A percentile compares a stretch with the other conserved stretches of the same genome.
Conservation (phyloP, 352 stramenopile species). For the Phytophthora boehmeriae region DNA sequence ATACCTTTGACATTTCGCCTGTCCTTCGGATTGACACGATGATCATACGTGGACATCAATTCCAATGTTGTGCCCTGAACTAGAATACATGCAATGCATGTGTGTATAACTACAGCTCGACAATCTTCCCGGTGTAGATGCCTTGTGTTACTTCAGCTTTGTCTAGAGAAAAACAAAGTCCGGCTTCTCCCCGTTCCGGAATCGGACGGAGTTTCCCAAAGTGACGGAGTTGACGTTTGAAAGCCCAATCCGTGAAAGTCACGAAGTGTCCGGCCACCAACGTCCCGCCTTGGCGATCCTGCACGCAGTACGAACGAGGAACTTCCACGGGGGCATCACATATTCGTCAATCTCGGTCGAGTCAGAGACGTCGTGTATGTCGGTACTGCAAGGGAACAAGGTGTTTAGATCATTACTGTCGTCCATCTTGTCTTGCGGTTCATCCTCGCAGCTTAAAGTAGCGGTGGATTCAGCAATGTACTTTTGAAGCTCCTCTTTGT, state of each 20-base stretch:
- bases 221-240: slow-evolving; percentile 27
- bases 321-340: slow-evolving; percentile 33
- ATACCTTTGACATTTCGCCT: too few relatives aligned
- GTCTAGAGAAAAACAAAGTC: not conserved
- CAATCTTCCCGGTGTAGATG: slow-evolving; percentile 25
- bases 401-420: not conserved
- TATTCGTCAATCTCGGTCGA: slow-evolving; percentile 6
- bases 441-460: slow-evolving; percentile 11
- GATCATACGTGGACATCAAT: too few relatives aligned
- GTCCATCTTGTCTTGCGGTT: slow-evolving; percentile 8
- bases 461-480: slow-evolving; percentile 20
- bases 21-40: too few relatives aligned
- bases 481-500: slow-evolving; percentile 21
- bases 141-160: slow-evolving; percentile 3
- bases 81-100: too few relatives aligned
- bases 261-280: slow-evolving; percentile 28
- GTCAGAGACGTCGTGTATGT: not conserved
- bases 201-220: slow-evolving; percentile 21
- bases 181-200: slow-evolving; percentile 20
- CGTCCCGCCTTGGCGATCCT: slow-evolving; percentile 31
- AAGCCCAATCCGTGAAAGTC: slow-evolving; percentile 34
- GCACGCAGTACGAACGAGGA: slow-evolving; percentile 25
- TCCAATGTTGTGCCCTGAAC: too few relatives aligned
- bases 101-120: slow-evolving; percentile 29
- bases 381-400: not conserved